Conservation (phyloP, 2,329 filamentous ascomycete genomes). For the Calonectria hongkongensis region DNA sequence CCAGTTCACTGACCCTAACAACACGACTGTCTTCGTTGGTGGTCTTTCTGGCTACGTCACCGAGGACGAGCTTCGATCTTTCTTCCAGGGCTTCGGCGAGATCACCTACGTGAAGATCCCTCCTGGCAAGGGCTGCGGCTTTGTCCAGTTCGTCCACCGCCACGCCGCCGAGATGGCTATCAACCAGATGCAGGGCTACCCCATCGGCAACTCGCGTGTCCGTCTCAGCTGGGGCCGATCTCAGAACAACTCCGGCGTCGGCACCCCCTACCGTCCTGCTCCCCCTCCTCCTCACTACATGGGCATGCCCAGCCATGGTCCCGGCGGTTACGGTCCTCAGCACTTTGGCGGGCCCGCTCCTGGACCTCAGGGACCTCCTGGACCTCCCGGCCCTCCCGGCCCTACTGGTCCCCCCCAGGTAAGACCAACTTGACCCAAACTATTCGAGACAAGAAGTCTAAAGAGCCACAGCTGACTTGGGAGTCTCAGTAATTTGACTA, state of each 20-base stretch:
- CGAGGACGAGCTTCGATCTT: constrained; percentile 98
- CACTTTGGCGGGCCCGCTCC: constrained; percentile 68
- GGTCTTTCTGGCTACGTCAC: constrained; percentile 98
- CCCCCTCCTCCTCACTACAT: constrained; percentile 78
- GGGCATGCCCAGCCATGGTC: constrained; percentile 65
- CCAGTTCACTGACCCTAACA: constrained; percentile 99
- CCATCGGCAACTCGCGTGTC: constrained; percentile 98
- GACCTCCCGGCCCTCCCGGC: constrained; percentile 61
- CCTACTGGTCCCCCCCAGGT: constrained; percentile 64
- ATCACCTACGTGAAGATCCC: constrained; percentile 99
- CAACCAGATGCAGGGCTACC: constrained; percentile 99
- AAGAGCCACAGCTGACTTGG: constrained; percentile 39
- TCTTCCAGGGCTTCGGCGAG: constrained; percentile 99
- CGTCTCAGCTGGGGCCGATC: constrained; percentile 98
- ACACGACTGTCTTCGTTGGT: constrained; percentile 98
- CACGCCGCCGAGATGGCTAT: constrained; percentile 99
- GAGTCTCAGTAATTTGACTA: constrained; percentile 43
- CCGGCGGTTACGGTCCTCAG: constrained; percentile 66
- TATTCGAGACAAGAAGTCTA: background rate
- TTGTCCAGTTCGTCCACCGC: constrained; percentile 99
- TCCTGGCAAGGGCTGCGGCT: constrained; percentile 98
- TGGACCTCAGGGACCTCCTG: constrained; percentile 65
- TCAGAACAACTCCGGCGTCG: constrained; percentile 99
- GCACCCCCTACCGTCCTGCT: constrained; percentile 96
- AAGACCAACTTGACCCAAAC: constrained; percentile 38